A percentile compares a stretch with the other conserved stretches of the same genome.
phyloP scores from a whole-genome alignment of 2,329 filamentous ascomycete genomes.

The Aureobasidium sp. region DNA sequence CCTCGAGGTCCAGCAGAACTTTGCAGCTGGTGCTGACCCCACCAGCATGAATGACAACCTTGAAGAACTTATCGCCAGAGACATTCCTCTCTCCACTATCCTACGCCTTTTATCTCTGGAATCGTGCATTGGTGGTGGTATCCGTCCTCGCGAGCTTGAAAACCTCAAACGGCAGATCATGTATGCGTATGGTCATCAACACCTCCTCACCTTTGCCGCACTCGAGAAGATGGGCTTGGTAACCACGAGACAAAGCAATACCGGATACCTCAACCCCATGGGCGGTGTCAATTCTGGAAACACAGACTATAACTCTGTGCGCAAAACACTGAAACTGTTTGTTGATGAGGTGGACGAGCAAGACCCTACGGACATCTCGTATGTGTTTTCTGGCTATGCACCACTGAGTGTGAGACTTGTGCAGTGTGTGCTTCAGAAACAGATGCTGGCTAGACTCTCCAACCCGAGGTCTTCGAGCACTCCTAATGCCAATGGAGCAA shows the following conservation, averaged over 20 bases:
- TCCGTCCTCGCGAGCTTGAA: slow-evolving; percentile 83
- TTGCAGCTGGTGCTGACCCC: slow-evolving; percentile 80
- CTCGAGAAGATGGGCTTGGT: slow-evolving; percentile 88
- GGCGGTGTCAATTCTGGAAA: slow-evolving; percentile 47
- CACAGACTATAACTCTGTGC: slow-evolving; percentile 77
- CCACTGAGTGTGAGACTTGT: slow-evolving; percentile 86
- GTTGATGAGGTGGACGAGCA: slow-evolving; percentile 96
- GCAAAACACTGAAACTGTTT: slow-evolving; percentile 80
- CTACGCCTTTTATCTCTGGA: slow-evolving; percentile 84
- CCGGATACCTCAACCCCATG: slow-evolving; percentile 76
- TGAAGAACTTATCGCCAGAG: slow-evolving; percentile 87
- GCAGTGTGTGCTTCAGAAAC: slow-evolving; percentile 88
- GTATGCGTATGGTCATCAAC: slow-evolving; percentile 91
- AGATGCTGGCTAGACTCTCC: slow-evolving; percentile 59
- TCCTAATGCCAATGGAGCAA: slow-evolving; percentile 32
- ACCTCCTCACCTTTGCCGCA: slow-evolving; percentile 79
- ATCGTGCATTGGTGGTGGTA: slow-evolving; percentile 80
- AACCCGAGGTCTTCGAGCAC: slow-evolving; percentile 30
- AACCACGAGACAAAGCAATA: slow-evolving; percentile 60
- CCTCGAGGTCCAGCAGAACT: slow-evolving; percentile 90
- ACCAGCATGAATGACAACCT: slow-evolving; percentile 77
- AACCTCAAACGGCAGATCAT: slow-evolving; percentile 80
- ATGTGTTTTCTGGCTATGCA: slow-evolving; percentile 95
- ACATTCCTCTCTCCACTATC: slow-evolving; percentile 72
- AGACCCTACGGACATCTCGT: slow-evolving; percentile 90